Percentiles rank a stretch among this genome's conserved stretches.
phyloP scores from a whole-genome alignment of 495 filamentous ascomycete species.

The Antarctomyces pellizariae region DNA sequence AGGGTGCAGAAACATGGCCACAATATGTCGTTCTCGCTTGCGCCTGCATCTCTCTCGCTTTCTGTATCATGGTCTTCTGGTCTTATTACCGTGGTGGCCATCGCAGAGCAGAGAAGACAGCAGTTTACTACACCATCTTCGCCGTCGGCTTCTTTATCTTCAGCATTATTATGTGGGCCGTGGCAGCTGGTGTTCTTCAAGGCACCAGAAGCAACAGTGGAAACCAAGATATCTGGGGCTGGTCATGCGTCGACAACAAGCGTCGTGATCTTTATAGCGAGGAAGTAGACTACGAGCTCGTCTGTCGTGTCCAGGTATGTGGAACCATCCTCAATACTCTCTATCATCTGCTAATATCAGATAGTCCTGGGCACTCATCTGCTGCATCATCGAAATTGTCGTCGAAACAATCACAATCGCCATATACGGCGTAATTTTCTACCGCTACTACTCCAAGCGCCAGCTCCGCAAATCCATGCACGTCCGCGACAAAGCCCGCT shows the following conservation, averaged over 20 bases:
- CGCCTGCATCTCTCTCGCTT: slow-evolving; percentile 52
- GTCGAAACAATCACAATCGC: slow-evolving; percentile 77
- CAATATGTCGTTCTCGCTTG: slow-evolving; percentile 63
- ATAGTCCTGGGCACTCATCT: slow-evolving; percentile 88
- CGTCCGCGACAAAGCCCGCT: slow-evolving; percentile 75
- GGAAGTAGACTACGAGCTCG: slow-evolving; percentile 68
- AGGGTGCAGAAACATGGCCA: slow-evolving; percentile 61
- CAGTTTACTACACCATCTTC: slow-evolving; percentile 83
- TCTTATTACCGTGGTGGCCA: slow-evolving; percentile 82
- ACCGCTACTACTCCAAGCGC: slow-evolving; percentile 88
- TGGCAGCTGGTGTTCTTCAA: slow-evolving; percentile 68
- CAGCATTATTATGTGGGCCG: slow-evolving; percentile 79
- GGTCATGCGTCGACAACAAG: slow-evolving; percentile 78
- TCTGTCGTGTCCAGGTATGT: slow-evolving; percentile 80
- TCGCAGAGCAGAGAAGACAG: slow-evolving; percentile 68
- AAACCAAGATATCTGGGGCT: slow-evolving; percentile 86
- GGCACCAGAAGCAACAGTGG: slow-evolving; percentile 43
- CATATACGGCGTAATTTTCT: slow-evolving; percentile 87
- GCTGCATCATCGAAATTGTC: slow-evolving; percentile 89
- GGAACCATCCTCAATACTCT: slow-evolving; percentile 1
- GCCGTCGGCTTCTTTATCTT: slow-evolving; percentile 85
- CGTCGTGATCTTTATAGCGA: slow-evolving; percentile 48
- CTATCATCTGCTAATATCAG: slow-evolving; percentile 10
- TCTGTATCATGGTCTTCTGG: slow-evolving; percentile 62
- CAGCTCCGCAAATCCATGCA: slow-evolving; percentile 91